phyloP scores from a whole-genome alignment of 306 rosid genomes.

The Corylus americana region DNA sequence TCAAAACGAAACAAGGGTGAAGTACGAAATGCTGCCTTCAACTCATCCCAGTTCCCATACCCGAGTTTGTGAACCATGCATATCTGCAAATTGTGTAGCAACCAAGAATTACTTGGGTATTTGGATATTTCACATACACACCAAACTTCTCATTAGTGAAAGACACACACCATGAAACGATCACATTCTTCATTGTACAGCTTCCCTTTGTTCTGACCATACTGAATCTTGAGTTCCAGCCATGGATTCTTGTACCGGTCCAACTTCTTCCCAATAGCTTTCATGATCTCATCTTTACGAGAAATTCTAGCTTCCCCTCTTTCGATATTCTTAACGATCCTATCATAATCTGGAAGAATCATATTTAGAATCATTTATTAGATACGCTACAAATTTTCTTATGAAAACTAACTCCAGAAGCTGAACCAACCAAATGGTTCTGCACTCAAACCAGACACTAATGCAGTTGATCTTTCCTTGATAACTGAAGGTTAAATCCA shows the following conservation, averaged over 20 bases:
- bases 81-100: slow-evolving; percentile 49
- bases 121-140: background rate
- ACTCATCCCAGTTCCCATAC: slow-evolving; percentile 98
- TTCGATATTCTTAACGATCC: slow-evolving; percentile 94
- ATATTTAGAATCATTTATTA: slow-evolving; percentile 10
- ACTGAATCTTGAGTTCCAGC: slow-evolving; percentile 93
- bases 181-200: slow-evolving; percentile 98
- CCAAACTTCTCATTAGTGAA: background rate
- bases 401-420: background rate
- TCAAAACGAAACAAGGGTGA: slow-evolving; percentile 98
- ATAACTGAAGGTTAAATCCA: background rate
- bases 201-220: slow-evolving; percentile 98
- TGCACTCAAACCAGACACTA: slow-evolving; percentile 6
- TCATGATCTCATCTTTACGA: slow-evolving; percentile 97
- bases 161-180: slow-evolving; percentile 77
- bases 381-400: background rate
- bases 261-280: slow-evolving; percentile 96
- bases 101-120: background rate
- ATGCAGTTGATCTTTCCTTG: background rate
- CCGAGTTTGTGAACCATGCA: slow-evolving; percentile 99
- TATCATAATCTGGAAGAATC: slow-evolving; percentile 72
- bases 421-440: slow-evolving; percentile 10
- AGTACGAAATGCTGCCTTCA: slow-evolving; percentile 96
- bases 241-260: slow-evolving; percentile 99
- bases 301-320: slow-evolving; percentile 99